Evolutionary conservation across 805 yeast species (phyloP).

Genomic region (Candida railenensis): DNA sequence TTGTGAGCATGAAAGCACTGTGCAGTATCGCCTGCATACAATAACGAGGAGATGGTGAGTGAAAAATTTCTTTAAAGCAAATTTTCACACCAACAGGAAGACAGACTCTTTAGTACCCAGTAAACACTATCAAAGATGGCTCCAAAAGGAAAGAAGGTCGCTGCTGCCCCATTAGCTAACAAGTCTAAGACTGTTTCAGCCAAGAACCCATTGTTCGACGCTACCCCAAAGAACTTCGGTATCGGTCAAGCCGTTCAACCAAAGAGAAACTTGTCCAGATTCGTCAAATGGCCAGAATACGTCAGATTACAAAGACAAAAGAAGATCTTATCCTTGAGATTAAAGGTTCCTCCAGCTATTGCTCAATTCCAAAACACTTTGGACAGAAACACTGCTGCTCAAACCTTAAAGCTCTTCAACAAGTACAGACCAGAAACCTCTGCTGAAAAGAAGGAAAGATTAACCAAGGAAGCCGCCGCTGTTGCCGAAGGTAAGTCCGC

Average conservation of each 20-base stretch:
- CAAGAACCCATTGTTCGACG: slow-evolving; percentile 84
- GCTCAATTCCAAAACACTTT: slow-evolving; percentile 94
- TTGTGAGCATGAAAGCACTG: too few species aligned
- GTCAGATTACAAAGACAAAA: slow-evolving; percentile 98
- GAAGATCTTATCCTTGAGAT: slow-evolving; percentile 92
- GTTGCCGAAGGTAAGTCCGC: slow-evolving; percentile 97
- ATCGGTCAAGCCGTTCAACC: slow-evolving; percentile 95
- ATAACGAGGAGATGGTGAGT: too few species aligned
- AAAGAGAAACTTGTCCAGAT: slow-evolving; percentile 95
- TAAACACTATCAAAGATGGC: slow-evolving; percentile 26
- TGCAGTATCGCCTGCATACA: too few species aligned
- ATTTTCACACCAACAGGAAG: background rate
- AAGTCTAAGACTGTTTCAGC: slow-evolving; percentile 41
- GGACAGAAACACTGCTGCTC: slow-evolving; percentile 99
- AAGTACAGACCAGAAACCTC: slow-evolving; percentile 98
- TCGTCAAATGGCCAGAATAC: slow-evolving; percentile 99
- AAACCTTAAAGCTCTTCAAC: slow-evolving; percentile 95
- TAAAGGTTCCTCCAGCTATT: slow-evolving; percentile 98
- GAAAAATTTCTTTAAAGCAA: background rate
- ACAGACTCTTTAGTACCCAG: background rate
- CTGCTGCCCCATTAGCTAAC: slow-evolving; percentile 97
- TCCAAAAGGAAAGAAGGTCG: slow-evolving; percentile 73
- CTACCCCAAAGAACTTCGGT: slow-evolving; percentile 92
- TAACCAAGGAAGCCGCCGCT: slow-evolving; percentile 98
- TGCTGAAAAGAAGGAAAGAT: slow-evolving; percentile 98